Conservation (phyloP, 495 filamentous ascomycete species). For the Aspergillus cristatus region DNA sequence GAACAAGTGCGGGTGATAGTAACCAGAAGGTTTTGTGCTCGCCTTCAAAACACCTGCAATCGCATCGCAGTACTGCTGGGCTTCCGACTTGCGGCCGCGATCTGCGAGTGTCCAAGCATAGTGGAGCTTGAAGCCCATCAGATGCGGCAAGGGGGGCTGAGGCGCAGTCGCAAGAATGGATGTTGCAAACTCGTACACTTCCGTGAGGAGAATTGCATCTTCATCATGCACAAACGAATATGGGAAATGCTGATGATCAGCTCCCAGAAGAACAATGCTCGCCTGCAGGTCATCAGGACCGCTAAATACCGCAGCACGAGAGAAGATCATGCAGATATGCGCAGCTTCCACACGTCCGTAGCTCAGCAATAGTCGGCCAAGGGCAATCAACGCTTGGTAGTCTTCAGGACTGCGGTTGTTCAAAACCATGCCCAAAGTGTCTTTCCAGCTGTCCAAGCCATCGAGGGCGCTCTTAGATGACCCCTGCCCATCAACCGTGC, state of each 20-base stretch:
- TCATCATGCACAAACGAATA: slow-evolving; percentile 63
- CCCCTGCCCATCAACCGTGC: slow-evolving; percentile 51
- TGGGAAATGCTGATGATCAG: slow-evolving; percentile 60
- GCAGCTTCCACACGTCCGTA: slow-evolving; percentile 88
- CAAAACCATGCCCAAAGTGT: slow-evolving; percentile 76
- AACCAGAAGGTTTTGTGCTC: slow-evolving; percentile 72
- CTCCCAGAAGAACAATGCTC: slow-evolving; percentile 74
- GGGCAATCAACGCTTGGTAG: slow-evolving; percentile 59
- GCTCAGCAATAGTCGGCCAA: slow-evolving; percentile 74
- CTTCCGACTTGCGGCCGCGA: slow-evolving; percentile 69
- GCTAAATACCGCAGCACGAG: slow-evolving; percentile 53
- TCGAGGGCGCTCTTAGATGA: slow-evolving; percentile 63
- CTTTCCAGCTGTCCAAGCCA: slow-evolving; percentile 87
- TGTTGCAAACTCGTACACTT: slow-evolving; percentile 83
- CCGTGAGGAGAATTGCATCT: slow-evolving; percentile 78
- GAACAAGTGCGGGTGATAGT: slow-evolving; percentile 69
- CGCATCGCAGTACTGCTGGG: slow-evolving; percentile 82
- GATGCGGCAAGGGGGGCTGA: slow-evolving; percentile 60
- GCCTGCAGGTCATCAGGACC: slow-evolving; percentile 76
- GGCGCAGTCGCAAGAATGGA: slow-evolving; percentile 52
- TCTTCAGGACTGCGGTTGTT: slow-evolving; percentile 81
- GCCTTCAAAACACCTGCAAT: slow-evolving; percentile 72
- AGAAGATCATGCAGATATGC: slow-evolving; percentile 75
- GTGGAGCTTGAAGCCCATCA: slow-evolving; percentile 81
- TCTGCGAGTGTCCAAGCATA: slow-evolving; percentile 80